Conservation (phyloP, 2,329 filamentous ascomycete genomes). For the Fusarium pininemorale region DNA sequence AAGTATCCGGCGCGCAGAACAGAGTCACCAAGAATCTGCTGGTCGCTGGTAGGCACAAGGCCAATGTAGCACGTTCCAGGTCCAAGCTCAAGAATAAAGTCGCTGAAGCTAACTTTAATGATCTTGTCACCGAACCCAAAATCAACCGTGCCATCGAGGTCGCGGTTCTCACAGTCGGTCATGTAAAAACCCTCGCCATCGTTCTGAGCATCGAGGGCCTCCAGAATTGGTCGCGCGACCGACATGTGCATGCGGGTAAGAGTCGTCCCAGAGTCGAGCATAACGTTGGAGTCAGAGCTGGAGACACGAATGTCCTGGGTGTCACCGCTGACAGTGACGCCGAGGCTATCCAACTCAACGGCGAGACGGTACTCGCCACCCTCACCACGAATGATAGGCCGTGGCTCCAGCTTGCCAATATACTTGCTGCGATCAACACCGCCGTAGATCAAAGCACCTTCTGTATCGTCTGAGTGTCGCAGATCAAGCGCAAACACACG, state of each 20-base stretch:
- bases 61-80: slow-evolving; percentile 54
- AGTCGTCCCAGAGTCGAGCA: slow-evolving; percentile 64
- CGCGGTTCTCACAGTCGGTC: slow-evolving; percentile 54
- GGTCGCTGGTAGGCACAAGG: slow-evolving; percentile 50
- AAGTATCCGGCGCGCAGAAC: slow-evolving; percentile 57
- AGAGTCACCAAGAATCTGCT: slow-evolving; percentile 56
- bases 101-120: slow-evolving; percentile 55
- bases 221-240: slow-evolving; percentile 55
- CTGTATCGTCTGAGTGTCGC: slow-evolving; percentile 53
- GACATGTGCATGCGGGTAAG: slow-evolving; percentile 56
- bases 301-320: slow-evolving; percentile 39
- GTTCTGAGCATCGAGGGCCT: slow-evolving; percentile 52
- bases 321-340: slow-evolving; percentile 41
- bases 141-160: slow-evolving; percentile 53
- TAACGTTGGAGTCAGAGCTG: slow-evolving; percentile 50
- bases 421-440: slow-evolving; percentile 63
- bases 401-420: slow-evolving; percentile 54
- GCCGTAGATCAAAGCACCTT: slow-evolving; percentile 63
- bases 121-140: slow-evolving; percentile 57
- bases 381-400: slow-evolving; percentile 53
- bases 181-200: slow-evolving; percentile 55
- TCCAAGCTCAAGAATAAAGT: slow-evolving; percentile 60
- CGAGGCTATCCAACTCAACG: slow-evolving; percentile 45
- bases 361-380: slow-evolving; percentile 51
- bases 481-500: slow-evolving; percentile 63